A percentile compares a stretch with the other conserved stretches of the same genome.
Evolutionary conservation across 306 rosid species (phyloP).

Genomic region (Sophora flavescens): DNA sequence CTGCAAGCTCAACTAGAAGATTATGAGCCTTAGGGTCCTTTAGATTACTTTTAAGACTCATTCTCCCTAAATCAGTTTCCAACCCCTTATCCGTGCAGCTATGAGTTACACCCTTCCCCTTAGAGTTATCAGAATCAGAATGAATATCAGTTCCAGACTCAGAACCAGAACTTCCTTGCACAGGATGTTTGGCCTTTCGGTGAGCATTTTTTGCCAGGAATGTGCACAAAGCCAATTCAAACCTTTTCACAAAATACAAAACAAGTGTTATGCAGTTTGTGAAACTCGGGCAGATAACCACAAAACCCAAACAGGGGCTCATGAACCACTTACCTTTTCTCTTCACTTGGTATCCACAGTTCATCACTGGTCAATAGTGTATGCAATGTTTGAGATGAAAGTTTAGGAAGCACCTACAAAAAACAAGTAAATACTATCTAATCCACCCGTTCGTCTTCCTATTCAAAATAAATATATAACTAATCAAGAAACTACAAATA

Average conservation of each 20-base stretch:
- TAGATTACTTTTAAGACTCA: constrained; percentile 61
- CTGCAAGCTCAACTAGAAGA: constrained; percentile 73
- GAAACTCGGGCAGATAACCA: constrained; percentile 47
- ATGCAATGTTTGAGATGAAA: constrained; percentile 91
- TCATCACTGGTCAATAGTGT: constrained; percentile 84
- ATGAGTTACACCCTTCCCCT: constrained; percentile 61
- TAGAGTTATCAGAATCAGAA: constrained; percentile 60
- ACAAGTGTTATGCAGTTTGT: constrained; percentile 41
- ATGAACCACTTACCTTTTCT: constrained; percentile 70
- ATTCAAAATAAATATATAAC: constrained; percentile 35
- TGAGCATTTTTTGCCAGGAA: constrained; percentile 76
- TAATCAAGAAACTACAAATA: constrained; percentile 38
- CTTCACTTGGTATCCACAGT: constrained; percentile 91
- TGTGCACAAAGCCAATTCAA: constrained; percentile 81
- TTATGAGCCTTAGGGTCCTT: constrained; percentile 60
- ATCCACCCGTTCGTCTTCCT: constrained; percentile 8
- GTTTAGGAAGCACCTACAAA: constrained; percentile 89
- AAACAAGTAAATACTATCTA: constrained; percentile 39
- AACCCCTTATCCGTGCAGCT: constrained; percentile 58
- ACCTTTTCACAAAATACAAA: constrained; percentile 58
- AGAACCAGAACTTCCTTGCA: constrained; percentile 67
- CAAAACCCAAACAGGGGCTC: constrained; percentile 42
- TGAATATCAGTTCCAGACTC: constrained; percentile 61
- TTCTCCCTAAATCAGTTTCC: constrained; percentile 70
- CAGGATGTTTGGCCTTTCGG: constrained; percentile 75